These are phyloP conservation scores for Vigna radiata DNA, from an alignment of 306 rosid genomes.

Conservation along the genomic window DNA sequence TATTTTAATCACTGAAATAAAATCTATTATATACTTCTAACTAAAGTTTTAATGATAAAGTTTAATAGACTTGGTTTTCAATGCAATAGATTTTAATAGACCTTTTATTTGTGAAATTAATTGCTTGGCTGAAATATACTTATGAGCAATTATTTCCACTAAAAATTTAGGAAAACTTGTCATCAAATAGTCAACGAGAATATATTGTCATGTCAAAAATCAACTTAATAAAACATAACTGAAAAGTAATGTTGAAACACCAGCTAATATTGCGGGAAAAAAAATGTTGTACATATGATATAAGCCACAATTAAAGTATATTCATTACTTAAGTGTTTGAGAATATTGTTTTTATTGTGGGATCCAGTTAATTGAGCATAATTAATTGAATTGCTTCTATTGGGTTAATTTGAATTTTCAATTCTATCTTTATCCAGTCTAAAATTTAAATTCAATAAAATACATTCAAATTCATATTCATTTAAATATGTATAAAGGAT, in stretches of 20 bases:
- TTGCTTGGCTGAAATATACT: background rate
- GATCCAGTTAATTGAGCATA: conserved; percentile 38
- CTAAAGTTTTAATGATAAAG: background rate
- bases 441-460: no score
- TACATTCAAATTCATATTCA: no score
- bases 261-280: background rate
- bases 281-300: background rate
- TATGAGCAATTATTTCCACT: background rate
- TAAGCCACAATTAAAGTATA: conserved; percentile 24
- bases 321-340: background rate
- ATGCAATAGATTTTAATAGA: background rate
- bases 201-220: conserved; percentile 36
- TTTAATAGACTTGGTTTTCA: background rate
- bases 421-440: no score
- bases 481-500: no score
- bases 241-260: background rate
- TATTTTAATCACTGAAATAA: background rate
- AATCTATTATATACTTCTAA: background rate
- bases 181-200: conserved; percentile 22
- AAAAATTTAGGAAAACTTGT: background rate
- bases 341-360: conserved; percentile 35
- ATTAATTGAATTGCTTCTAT: background rate
- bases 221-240: background rate
- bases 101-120: background rate
- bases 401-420: background rate